phyloP scores from a whole-genome alignment of 1,284 basidiomycete genomes.

The Baeospora myosura region DNA sequence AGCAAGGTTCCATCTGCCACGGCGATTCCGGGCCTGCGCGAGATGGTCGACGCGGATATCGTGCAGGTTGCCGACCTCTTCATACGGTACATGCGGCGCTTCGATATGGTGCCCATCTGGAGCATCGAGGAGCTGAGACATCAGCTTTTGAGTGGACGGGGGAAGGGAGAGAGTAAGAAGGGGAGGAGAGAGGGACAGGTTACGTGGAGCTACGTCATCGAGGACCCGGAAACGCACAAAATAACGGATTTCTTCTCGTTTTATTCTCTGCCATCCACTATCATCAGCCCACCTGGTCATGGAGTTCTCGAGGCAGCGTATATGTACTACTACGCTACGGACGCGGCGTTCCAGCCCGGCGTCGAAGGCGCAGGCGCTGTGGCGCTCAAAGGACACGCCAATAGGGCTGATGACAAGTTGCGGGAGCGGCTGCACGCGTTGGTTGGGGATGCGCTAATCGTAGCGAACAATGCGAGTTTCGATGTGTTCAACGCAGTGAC shows the following conservation, averaged over 20 bases:
- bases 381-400: too few relatives aligned
- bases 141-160: slow-evolving; percentile 82
- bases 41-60: slow-evolving; percentile 83
- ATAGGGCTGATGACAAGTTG: too few relatives aligned
- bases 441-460: slow-evolving; percentile 70
- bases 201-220: slow-evolving; percentile 94
- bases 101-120: slow-evolving; percentile 79
- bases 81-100: slow-evolving; percentile 77
- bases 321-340: slow-evolving; percentile 86
- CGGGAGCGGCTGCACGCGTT: slow-evolving; percentile 70
- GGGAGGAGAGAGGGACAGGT: slow-evolving; percentile 73
- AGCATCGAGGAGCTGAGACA: slow-evolving; percentile 79
- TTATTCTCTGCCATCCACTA: slow-evolving; percentile 91
- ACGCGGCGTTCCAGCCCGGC: slow-evolving; percentile 50
- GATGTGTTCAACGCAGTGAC: slow-evolving; percentile 97
- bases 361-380: slow-evolving; percentile 48
- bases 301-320: slow-evolving; percentile 80
- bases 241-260: slow-evolving; percentile 97
- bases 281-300: slow-evolving; percentile 63
- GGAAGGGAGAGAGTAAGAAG: slow-evolving; percentile 41
- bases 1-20: slow-evolving; percentile 62
- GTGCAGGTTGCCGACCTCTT: slow-evolving; percentile 70
- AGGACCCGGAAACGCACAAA: slow-evolving; percentile 77
- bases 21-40: slow-evolving; percentile 65
- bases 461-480: slow-evolving; percentile 80